These are phyloP conservation scores for Salix caprea DNA, from an alignment of 345 rosid species.

Conservation along the genomic window DNA sequence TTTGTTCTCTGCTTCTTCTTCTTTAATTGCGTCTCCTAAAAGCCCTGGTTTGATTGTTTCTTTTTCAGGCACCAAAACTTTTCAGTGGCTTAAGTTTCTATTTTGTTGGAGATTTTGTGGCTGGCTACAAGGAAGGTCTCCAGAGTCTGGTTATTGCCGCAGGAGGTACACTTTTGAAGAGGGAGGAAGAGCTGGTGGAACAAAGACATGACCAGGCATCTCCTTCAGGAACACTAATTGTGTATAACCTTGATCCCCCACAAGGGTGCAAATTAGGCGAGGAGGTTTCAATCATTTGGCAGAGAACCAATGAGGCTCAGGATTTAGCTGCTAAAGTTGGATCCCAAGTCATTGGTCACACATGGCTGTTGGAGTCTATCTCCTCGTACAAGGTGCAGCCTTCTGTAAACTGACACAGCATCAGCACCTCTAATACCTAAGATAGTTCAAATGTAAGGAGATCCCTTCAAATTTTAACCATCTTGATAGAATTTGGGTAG, in stretches of 20 bases:
- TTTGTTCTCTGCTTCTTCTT: background rate
- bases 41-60: background rate
- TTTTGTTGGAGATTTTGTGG: slow-evolving; percentile 51
- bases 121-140: slow-evolving; percentile 65
- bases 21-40: no score
- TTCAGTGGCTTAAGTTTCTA: slow-evolving; percentile 56
- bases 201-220: slow-evolving; percentile 10
- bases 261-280: slow-evolving; percentile 57
- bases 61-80: slow-evolving; percentile 64
- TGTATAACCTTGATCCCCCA: slow-evolving; percentile 66
- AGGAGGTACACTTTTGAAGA: slow-evolving; percentile 54
- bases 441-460: background rate
- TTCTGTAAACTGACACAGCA: slow-evolving; percentile 18
- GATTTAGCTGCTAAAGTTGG: slow-evolving; percentile 52
- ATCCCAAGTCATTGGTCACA: slow-evolving; percentile 49
- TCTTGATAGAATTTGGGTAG: no score
- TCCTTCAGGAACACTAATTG: slow-evolving; percentile 34
- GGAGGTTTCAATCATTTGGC: slow-evolving; percentile 65
- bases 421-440: background rate
- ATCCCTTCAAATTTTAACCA: no score
- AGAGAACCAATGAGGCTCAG: slow-evolving; percentile 60
- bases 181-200: slow-evolving; percentile 36
- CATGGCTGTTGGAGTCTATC: slow-evolving; percentile 79
- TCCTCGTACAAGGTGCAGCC: slow-evolving; percentile 62
- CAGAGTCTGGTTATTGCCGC: slow-evolving; percentile 50